Evolutionary conservation across 2,329 filamentous ascomycete genomes (phyloP).

Genomic region (Colletotrichum sp.): DNA sequence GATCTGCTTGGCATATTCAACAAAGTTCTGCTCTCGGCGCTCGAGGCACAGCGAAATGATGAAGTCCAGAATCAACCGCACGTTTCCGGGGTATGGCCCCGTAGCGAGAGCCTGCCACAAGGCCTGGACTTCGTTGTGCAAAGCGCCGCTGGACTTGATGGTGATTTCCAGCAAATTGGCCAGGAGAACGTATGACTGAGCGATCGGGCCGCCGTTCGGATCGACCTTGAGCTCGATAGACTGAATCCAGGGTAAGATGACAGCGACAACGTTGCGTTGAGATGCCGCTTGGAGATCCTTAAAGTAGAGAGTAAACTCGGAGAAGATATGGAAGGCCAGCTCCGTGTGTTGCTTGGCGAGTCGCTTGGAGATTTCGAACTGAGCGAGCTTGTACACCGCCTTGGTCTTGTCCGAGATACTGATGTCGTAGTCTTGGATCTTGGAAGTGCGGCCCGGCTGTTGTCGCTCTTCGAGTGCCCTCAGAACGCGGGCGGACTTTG

Average conservation of each 20-base stretch:
- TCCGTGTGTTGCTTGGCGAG: constrained; percentile 89
- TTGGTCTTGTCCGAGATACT: constrained; percentile 99
- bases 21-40: constrained; percentile 94
- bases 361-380: constrained; percentile 94
- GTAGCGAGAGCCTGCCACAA: constrained; percentile 96
- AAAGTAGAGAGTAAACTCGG: constrained; percentile 93
- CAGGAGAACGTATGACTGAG: constrained; percentile 90
- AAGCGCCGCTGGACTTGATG: constrained; percentile 82
- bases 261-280: constrained; percentile 92
- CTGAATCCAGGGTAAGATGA: constrained; percentile 95
- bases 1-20: constrained; percentile 97
- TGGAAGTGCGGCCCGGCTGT: constrained; percentile 74
- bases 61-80: constrained; percentile 92
- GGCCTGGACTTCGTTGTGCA: constrained; percentile 97
- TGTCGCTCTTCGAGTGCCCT: constrained; percentile 83
- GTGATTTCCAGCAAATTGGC: constrained; percentile 97
- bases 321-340: constrained; percentile 91
- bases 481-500: constrained; percentile 83
- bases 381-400: constrained; percentile 94
- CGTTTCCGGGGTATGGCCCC: constrained; percentile 90
- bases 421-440: constrained; percentile 96
- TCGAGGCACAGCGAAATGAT: constrained; percentile 95
- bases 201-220: constrained; percentile 87
- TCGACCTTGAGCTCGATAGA: constrained; percentile 91
- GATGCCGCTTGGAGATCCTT: constrained; percentile 82